Conservation (phyloP, 768 basidiomycete species). For the Auricularia auricula-judae region DNA sequence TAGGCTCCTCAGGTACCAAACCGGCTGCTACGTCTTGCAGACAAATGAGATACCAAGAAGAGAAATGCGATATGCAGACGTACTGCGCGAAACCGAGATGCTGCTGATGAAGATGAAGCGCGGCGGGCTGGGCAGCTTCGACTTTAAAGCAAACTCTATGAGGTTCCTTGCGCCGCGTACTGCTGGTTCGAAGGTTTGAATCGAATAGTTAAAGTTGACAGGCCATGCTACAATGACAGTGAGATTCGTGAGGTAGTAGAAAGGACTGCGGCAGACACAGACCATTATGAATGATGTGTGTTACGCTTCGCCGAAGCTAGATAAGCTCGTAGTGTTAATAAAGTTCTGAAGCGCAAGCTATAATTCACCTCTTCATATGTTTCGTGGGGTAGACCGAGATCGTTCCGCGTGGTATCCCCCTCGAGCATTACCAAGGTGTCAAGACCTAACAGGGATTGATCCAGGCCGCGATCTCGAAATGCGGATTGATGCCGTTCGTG, state of each 20-base stretch:
- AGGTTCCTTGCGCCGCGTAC: slow-evolving; percentile 29
- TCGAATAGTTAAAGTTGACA: slow-evolving; percentile 30
- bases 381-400: slow-evolving; percentile 7
- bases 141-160: slow-evolving; percentile 24
- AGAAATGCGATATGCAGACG: too few species aligned
- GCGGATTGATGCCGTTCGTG: neutral
- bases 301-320: neutral
- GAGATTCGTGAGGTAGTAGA: neutral
- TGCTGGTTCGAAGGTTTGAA: slow-evolving; percentile 32
- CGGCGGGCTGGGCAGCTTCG: slow-evolving; percentile 18
- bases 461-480: neutral
- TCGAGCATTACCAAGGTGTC: neutral
- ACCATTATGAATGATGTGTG: neutral
- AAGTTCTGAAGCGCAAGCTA: slow-evolving; percentile 12
- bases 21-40: neutral
- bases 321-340: neutral
- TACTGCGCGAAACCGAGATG: slow-evolving; percentile 23
- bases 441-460: neutral
- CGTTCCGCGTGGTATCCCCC: slow-evolving; percentile 15
- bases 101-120: slow-evolving; percentile 33
- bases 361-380: slow-evolving; percentile 24
- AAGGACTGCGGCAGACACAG: neutral
- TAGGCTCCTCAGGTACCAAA: neutral
- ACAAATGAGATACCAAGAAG: neutral
- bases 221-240: slow-evolving; percentile 20